These are phyloP conservation scores for Gigaspora rosea DNA, from an alignment of 192 early-diverging fungal species.

Conservation along the genomic window DNA sequence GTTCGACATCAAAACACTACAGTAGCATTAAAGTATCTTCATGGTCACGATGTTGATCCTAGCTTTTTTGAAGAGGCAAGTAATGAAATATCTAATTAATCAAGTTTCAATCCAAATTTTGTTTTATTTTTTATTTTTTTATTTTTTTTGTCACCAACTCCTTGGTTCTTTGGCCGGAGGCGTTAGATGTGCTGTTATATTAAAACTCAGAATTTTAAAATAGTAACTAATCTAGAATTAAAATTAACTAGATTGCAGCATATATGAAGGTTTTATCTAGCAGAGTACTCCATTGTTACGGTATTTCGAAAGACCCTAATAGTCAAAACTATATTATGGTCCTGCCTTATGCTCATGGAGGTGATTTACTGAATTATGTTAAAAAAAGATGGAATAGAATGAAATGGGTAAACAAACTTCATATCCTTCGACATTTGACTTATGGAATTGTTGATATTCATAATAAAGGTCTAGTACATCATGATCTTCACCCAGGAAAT, in stretches of 20 bases:
- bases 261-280: not conserved
- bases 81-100: too few species aligned
- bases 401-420: not conserved
- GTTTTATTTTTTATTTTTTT: too few species aligned
- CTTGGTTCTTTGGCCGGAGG: too few species aligned
- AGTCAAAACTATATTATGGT: conserved; percentile 8
- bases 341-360: too few species aligned
- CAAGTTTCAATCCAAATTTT: too few species aligned
- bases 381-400: not conserved
- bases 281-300: conserved; percentile 6
- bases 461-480: conserved; percentile 43
- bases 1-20: not conserved
- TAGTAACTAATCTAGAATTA: too few species aligned
- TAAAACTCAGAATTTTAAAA: too few species aligned
- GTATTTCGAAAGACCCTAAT: not conserved
- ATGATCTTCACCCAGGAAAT: conserved; percentile 47
- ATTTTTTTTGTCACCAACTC: too few species aligned
- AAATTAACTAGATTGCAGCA: not conserved
- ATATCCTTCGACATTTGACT: not conserved
- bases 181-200: too few species aligned
- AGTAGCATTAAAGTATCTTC: too few species aligned
- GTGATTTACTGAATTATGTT: conserved; percentile 42
- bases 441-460: conserved; percentile 30
- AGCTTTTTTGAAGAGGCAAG: too few species aligned
- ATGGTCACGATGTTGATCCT: too few species aligned